phyloP scores from a whole-genome alignment of 441 rosid genomes.

The Populus hybrid region DNA sequence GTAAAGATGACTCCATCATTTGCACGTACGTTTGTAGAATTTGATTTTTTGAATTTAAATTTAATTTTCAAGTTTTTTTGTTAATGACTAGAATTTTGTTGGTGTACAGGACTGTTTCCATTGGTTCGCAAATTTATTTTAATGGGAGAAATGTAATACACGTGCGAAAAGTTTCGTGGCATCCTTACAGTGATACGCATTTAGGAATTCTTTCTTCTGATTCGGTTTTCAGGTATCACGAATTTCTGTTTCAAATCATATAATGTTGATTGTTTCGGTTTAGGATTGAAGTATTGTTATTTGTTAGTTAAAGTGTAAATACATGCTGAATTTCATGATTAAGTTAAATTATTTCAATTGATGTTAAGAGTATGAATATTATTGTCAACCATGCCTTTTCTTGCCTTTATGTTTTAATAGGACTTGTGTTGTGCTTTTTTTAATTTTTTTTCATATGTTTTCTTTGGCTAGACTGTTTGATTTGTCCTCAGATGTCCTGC shows the following conservation, averaged over 20 bases:
- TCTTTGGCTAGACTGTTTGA: conserved; percentile 64
- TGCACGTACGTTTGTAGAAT: conserved; percentile 59
- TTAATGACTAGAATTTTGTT: conserved; percentile 6
- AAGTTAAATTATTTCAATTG: background rate
- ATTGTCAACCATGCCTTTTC: background rate
- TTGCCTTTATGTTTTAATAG: background rate
- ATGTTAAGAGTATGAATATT: background rate
- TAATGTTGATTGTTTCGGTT: background rate
- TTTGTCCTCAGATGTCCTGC: conserved; percentile 64
- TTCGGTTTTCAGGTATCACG: conserved; percentile 79
- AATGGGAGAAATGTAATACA: conserved; percentile 51
- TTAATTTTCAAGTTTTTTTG: background rate
- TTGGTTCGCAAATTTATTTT: conserved; percentile 68
- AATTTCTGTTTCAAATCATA: background rate
- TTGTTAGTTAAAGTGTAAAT: background rate
- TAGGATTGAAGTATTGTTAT: background rate
- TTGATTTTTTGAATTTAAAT: background rate
- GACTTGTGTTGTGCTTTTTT: background rate
- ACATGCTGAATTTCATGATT: background rate
- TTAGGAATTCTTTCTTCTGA: conserved; percentile 90
- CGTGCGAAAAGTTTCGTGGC: conserved; percentile 72
- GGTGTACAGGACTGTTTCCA: conserved; percentile 59
- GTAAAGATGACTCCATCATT: conserved; percentile 42
- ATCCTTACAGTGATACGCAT: conserved; percentile 84
- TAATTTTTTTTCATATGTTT: conserved; percentile 1